These are phyloP conservation scores for Luvunga scandens DNA, from an alignment of 345 rosid genomes.

Conservation along the genomic window DNA sequence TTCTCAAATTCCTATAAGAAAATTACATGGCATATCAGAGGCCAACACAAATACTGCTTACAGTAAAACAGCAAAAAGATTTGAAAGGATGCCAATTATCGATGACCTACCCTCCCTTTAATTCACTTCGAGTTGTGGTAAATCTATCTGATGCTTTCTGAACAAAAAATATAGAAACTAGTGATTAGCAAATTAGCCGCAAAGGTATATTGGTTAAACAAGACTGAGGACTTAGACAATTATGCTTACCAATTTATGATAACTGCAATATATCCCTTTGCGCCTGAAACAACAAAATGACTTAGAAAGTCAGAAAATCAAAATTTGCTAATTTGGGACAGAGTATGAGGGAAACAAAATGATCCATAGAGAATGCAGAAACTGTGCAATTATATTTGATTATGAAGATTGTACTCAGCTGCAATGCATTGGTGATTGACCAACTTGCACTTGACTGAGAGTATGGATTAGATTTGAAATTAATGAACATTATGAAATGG, in stretches of 20 bases:
- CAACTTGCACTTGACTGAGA: conserved; percentile 1
- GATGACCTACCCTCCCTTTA: conserved; percentile 86
- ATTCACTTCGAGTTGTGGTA: conserved; percentile 58
- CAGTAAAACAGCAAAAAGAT: background rate
- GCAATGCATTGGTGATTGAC: background rate
- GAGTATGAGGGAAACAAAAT: background rate
- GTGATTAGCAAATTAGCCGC: background rate
- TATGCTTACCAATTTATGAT: conserved; percentile 61
- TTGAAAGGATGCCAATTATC: conserved; percentile 10
- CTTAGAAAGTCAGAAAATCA: background rate
- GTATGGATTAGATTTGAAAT: background rate
- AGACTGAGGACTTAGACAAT: conserved; percentile 13
- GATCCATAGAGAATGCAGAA: background rate
- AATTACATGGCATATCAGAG: conserved; percentile 6
- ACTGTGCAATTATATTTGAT: background rate
- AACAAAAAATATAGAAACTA: conserved; percentile 6
- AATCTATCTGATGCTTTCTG: conserved; percentile 74
- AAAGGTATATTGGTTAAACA: conserved; percentile 16
- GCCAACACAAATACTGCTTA: background rate
- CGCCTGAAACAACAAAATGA: conserved; percentile 52
- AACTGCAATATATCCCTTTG: conserved; percentile 63
- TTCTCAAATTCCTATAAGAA: conserved; percentile 57
- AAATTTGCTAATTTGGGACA: background rate
- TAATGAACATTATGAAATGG: conserved; percentile 3
- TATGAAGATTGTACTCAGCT: background rate